Evolutionary conservation across 495 filamentous ascomycete species (phyloP).

Genomic region (Penicillium nucicola): DNA sequence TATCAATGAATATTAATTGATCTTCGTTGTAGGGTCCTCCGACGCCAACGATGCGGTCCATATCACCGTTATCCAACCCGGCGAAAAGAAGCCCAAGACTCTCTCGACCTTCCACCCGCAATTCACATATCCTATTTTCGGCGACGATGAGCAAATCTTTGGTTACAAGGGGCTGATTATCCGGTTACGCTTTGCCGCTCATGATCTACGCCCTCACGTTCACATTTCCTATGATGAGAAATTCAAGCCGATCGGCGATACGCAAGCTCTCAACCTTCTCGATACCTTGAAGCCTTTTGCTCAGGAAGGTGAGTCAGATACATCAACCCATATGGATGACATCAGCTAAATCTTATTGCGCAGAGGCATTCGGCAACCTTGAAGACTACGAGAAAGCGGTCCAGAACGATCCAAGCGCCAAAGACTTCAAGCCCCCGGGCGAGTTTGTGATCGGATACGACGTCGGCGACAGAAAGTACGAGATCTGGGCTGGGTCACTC

Average conservation of each 20-base stretch:
- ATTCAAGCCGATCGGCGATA: constrained; percentile 69
- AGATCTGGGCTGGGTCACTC: constrained; percentile 60
- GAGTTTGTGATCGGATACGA: constrained; percentile 51
- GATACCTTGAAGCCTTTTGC: constrained; percentile 64
- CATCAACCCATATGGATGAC: neutral
- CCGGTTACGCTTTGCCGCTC: constrained; percentile 72
- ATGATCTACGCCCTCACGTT: constrained; percentile 75
- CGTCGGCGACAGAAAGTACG: constrained; percentile 48
- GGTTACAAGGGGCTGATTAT: constrained; percentile 81
- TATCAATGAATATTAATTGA: constrained; percentile 7
- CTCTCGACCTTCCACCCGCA: constrained; percentile 71
- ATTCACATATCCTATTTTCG: constrained; percentile 91
- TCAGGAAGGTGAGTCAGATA: constrained; percentile 52
- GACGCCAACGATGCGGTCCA: constrained; percentile 71
- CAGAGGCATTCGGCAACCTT: constrained; percentile 61
- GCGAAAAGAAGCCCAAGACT: constrained; percentile 51
- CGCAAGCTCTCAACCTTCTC: constrained; percentile 63
- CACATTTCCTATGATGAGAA: constrained; percentile 69
- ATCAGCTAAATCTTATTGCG: neutral
- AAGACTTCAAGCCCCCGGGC: constrained; percentile 61
- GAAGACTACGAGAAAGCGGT: constrained; percentile 58
- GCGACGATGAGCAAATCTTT: constrained; percentile 84
- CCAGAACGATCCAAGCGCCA: constrained; percentile 46
- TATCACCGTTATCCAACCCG: constrained; percentile 65
- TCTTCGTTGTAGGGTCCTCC: constrained; percentile 57